phyloP scores from a whole-genome alignment of 139 green algal species.

The Volvox africanus region DNA sequence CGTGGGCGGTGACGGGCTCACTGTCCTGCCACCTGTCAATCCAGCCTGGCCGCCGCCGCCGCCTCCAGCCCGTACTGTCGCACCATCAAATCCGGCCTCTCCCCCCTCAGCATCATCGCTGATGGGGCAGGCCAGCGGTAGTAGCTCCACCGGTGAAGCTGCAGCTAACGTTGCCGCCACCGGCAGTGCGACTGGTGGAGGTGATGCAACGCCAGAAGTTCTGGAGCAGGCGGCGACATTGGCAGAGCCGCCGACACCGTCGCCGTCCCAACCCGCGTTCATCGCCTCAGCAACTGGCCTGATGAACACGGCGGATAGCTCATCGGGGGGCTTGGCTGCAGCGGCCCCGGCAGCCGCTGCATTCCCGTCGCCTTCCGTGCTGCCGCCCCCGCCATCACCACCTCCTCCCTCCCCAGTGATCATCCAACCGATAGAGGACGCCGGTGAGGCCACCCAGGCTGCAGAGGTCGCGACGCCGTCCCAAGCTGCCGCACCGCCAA shows the following conservation, averaged over 20 bases:
- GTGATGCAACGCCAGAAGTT: not conserved
- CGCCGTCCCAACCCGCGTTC: not conserved
- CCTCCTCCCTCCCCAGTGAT: not conserved
- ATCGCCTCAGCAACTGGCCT: not conserved
- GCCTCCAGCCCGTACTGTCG: constrained; percentile 17
- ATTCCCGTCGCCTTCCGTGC: not conserved
- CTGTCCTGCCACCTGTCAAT: constrained; percentile 24
- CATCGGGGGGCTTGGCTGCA: not conserved
- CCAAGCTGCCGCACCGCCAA: not conserved
- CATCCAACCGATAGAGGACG: not conserved
- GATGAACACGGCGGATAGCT: not conserved
- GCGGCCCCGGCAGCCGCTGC: not conserved
- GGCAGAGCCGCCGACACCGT: not conserved
- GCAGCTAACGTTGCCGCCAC: not conserved
- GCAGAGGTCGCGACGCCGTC: not conserved
- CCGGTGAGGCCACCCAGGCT: not conserved
- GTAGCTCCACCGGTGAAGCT: not conserved
- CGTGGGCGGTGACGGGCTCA: not conserved
- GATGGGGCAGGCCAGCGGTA: not conserved
- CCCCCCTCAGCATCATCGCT: not conserved
- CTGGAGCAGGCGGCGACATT: not conserved
- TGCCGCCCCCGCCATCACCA: not conserved
- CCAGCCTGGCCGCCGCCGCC: constrained; percentile 25
- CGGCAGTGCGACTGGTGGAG: not conserved
- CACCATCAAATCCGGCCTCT: not conserved